These are phyloP conservation scores for Ophiosphaerella narmari DNA, from an alignment of 2,329 filamentous ascomycete genomes.

Conservation along the genomic window DNA sequence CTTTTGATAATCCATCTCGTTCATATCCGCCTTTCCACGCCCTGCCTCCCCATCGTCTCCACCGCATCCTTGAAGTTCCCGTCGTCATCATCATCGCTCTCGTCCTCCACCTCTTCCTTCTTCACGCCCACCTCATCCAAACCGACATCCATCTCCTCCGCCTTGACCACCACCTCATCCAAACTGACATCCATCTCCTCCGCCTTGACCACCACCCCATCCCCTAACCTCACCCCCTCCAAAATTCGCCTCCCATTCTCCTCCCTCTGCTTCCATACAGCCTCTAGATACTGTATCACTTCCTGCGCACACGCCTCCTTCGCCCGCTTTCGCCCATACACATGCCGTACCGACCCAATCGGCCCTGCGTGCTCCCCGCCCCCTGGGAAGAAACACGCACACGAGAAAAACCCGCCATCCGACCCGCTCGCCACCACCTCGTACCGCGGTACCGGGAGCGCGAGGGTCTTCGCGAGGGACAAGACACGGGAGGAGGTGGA, in stretches of 20 bases:
- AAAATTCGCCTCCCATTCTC: constrained; percentile 20
- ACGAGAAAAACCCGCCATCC: constrained; percentile 34
- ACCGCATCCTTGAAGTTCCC: constrained; percentile 18
- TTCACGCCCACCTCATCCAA: not conserved
- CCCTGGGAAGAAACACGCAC: constrained; percentile 43
- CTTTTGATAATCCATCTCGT: not conserved
- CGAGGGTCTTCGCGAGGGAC: constrained; percentile 21
- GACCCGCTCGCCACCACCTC: not conserved
- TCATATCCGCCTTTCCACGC: not conserved
- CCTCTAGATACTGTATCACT: constrained; percentile 47
- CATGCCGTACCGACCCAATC: constrained; percentile 49
- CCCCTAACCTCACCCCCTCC: constrained; percentile 10
- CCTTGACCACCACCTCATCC: constrained; percentile 2
- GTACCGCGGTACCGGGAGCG: constrained; percentile 25
- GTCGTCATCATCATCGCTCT: constrained; percentile 6
- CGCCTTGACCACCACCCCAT: not conserved
- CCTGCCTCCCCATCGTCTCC: constrained; percentile 4
- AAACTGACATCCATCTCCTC: constrained; percentile 2
- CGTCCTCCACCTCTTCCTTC: not conserved
- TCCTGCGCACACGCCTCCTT: constrained; percentile 54
- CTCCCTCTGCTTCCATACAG: constrained; percentile 34
- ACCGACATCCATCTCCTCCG: not conserved
- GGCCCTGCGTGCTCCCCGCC: constrained; percentile 28
- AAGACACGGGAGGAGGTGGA: constrained; percentile 24
- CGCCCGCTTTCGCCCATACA: constrained; percentile 56